phyloP scores from a whole-genome alignment of 495 filamentous ascomycete species.

The Lasiosphaeria miniovina region DNA sequence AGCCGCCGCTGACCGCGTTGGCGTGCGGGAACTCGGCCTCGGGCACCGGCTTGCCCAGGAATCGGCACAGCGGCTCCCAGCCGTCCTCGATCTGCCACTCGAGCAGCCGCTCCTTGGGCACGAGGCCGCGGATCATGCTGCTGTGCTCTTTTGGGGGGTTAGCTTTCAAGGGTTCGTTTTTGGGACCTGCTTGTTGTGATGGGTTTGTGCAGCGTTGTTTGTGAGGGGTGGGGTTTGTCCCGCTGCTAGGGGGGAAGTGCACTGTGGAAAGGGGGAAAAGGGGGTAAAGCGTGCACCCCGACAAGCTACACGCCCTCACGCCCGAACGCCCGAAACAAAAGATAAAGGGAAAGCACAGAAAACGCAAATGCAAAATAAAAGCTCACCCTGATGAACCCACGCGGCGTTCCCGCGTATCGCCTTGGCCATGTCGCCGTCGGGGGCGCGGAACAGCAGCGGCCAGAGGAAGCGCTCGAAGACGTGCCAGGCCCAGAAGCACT shows the following conservation, averaged over 20 bases:
- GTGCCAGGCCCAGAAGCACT: constrained; percentile 32
- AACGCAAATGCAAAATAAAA: constrained; percentile 1
- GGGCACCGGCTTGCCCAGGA: constrained; percentile 44
- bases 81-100: constrained; percentile 48
- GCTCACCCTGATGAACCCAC: constrained; percentile 24
- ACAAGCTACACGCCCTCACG: too few species aligned
- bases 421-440: constrained; percentile 22
- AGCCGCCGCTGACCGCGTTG: constrained; percentile 25
- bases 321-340: neutral
- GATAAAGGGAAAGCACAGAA: neutral
- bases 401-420: constrained; percentile 20
- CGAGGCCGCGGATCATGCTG: constrained; percentile 32
- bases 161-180: neutral
- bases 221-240: too few species aligned
- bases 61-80: constrained; percentile 50
- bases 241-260: too few species aligned
- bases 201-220: too few species aligned
- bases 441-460: constrained; percentile 24
- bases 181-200: neutral
- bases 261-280: too few species aligned
- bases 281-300: too few species aligned
- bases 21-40: constrained; percentile 40
- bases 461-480: constrained; percentile 28
- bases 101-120: constrained; percentile 44
- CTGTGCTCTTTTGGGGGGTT: constrained; percentile 17